A percentile compares a stretch with the other conserved stretches of the same genome.
Evolutionary conservation across 2,329 filamentous ascomycete species (phyloP).

Genomic region (Fusarium verrucosum): DNA sequence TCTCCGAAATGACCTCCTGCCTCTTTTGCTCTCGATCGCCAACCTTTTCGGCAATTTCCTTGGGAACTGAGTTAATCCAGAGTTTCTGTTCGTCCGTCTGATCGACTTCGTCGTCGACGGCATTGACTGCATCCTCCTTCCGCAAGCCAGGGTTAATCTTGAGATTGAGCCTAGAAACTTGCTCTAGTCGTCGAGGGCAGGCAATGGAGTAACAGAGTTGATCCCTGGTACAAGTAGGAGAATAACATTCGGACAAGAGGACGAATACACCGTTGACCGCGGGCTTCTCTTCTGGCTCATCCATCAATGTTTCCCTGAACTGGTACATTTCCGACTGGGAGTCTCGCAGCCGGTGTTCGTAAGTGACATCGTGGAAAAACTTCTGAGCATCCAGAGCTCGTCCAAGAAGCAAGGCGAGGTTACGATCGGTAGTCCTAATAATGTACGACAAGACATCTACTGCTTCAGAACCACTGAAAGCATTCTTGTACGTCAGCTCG

Average conservation of each 20-base stretch:
- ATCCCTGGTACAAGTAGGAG: constrained; percentile 94
- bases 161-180: constrained; percentile 92
- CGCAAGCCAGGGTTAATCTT: constrained; percentile 91
- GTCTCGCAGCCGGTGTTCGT: constrained; percentile 93
- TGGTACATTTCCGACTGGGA: constrained; percentile 96
- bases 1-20: constrained; percentile 96
- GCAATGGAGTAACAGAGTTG: constrained; percentile 98
- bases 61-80: constrained; percentile 98
- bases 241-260: constrained; percentile 95
- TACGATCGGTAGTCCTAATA: constrained; percentile 95
- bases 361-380: constrained; percentile 99
- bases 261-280: constrained; percentile 95
- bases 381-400: constrained; percentile 96
- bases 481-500: constrained; percentile 95
- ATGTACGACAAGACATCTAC: constrained; percentile 97
- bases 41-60: constrained; percentile 90
- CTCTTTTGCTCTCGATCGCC: constrained; percentile 94
- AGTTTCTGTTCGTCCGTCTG: constrained; percentile 96
- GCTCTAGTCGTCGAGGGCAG: constrained; percentile 90
- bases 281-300: constrained; percentile 76
- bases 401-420: constrained; percentile 88
- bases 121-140: constrained; percentile 63
- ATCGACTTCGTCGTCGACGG: constrained; percentile 81
- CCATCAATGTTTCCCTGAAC: constrained; percentile 91
- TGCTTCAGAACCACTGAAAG: constrained; percentile 94